Percentiles rank a stretch among this genome's conserved stretches.
These are phyloP conservation scores for Ophiorrhiza pumila DNA, from an alignment of 257 asterid genomes.

Conservation along the genomic window DNA sequence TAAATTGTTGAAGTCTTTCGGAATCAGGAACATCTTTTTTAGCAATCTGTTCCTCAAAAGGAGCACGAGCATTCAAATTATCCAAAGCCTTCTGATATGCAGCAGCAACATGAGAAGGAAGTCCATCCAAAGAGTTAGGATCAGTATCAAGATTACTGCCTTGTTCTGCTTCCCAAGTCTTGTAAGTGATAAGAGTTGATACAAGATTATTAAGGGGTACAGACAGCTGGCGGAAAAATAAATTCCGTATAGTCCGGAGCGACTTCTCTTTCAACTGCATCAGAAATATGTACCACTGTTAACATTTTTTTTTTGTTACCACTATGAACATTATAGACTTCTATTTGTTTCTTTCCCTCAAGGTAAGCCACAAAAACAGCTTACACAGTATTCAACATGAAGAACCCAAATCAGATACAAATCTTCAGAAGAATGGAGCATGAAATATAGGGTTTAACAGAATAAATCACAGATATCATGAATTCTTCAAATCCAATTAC, in stretches of 20 bases:
- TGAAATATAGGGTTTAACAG: too few species aligned
- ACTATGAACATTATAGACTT: not conserved
- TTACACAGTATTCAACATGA: not conserved
- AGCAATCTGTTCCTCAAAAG: constrained; percentile 66
- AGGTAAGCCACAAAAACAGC: not conserved
- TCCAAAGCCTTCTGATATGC: constrained; percentile 74
- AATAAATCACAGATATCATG: too few species aligned
- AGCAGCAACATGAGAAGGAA: constrained; percentile 61
- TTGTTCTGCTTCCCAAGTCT: constrained; percentile 76
- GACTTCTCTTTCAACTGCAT: constrained; percentile 84
- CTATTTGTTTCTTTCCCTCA: not conserved
- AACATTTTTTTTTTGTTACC: not conserved
- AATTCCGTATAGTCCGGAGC: constrained; percentile 62
- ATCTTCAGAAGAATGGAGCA: not conserved
- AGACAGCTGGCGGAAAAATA: constrained; percentile 89
- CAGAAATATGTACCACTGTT: constrained; percentile 17
- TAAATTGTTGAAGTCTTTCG: constrained; percentile 63
- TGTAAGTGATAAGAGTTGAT: constrained; percentile 59
- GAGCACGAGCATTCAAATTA: constrained; percentile 65
- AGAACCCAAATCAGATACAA: not conserved
- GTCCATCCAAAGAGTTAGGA: constrained; percentile 50
- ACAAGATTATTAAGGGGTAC: constrained; percentile 64
- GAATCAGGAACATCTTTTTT: constrained; percentile 44
- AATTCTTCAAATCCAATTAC: too few species aligned
- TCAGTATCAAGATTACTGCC: constrained; percentile 47